Evolutionary conservation across 1,139 yeast species (phyloP).

Genomic region (Candida sp.): DNA sequence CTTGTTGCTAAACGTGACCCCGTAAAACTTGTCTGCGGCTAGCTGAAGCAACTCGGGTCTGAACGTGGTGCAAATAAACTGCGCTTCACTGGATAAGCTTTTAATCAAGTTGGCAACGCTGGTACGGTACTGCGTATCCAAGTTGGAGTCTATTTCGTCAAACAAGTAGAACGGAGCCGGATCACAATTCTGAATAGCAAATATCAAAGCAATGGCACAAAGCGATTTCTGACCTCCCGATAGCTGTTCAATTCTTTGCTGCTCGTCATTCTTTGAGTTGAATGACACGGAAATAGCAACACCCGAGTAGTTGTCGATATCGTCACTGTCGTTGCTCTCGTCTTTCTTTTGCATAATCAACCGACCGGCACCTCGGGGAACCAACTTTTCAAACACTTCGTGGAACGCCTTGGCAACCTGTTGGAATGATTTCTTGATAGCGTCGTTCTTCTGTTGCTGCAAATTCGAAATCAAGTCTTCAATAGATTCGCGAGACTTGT

Average conservation of each 20-base stretch:
- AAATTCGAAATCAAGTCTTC: slow-evolving; percentile 73
- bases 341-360: slow-evolving; percentile 64
- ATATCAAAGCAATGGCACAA: slow-evolving; percentile 91
- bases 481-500: slow-evolving; percentile 72
- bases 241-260: slow-evolving; percentile 85
- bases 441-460: slow-evolving; percentile 81
- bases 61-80: slow-evolving; percentile 96
- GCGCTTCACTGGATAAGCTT: slow-evolving; percentile 68
- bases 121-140: slow-evolving; percentile 90
- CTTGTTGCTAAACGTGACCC: slow-evolving; percentile 84
- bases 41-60: slow-evolving; percentile 91
- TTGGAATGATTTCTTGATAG: slow-evolving; percentile 78
- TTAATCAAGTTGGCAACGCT: slow-evolving; percentile 84
- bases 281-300: slow-evolving; percentile 91
- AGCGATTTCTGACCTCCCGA: slow-evolving; percentile 97
- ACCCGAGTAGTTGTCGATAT: slow-evolving; percentile 73
- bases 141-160: slow-evolving; percentile 96
- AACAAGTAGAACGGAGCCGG: slow-evolving; percentile 97
- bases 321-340: slow-evolving; percentile 19
- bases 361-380: slow-evolving; percentile 83
- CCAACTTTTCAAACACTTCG: slow-evolving; percentile 77
- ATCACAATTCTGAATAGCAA: slow-evolving; percentile 93
- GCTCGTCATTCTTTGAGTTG: slow-evolving; percentile 87
- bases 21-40: slow-evolving; percentile 80
- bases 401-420: slow-evolving; percentile 78